Evolutionary conservation across 495 filamentous ascomycete species (phyloP), one percentile per base, ranked within the genome.

Genomic region (Aspergillus panamensis): DNA sequence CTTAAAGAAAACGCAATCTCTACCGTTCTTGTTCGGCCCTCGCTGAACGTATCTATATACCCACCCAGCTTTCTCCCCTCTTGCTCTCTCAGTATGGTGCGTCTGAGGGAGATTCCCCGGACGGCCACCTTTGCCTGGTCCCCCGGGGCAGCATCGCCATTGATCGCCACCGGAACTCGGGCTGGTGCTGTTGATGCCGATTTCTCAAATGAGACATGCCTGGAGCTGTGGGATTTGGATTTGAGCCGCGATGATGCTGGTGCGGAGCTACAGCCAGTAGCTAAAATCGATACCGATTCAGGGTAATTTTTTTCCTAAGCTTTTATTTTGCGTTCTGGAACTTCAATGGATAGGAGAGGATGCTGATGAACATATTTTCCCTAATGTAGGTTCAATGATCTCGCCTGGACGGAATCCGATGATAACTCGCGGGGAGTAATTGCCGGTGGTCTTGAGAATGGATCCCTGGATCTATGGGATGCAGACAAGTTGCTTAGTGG

Each of bases 111-210:
- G 77, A 93, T 99, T 68, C 88, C 91, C 67, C 83, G 94, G 75
- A 97, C 94, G 57, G 93, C 93, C 73, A 89, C 92, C 66, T 97
- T 99, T 68, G 90, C 95, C 58, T 99, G 94, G 93, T 94, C 91
- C 59, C 87, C 91, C 13, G 86, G 87, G 54, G 73, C 88, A 43
- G 77, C 80, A 33, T 79, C 82, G 56, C 91, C 92, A 62, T 81
- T 95, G 63, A 79, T 99, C 53, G 93, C 92, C 42, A 97, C 94
- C n/a, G 94, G 94, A 65, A 97, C 94, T 21, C 84, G 90, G 66
- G 92, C 93, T 54, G 94, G 94, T 52, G 94, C 94, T 60, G 92
- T 97, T 16, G 91, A 94, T 74, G 92, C 89, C 64, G 92, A 97
- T 70, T 97, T 99, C 78, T 97, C 94, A 6, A 92, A 94, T 73